Evolutionary conservation across 495 filamentous ascomycete genomes (phyloP), one percentile per base, ranked within the genome.

Genomic region (Penicillium turbatum): DNA sequence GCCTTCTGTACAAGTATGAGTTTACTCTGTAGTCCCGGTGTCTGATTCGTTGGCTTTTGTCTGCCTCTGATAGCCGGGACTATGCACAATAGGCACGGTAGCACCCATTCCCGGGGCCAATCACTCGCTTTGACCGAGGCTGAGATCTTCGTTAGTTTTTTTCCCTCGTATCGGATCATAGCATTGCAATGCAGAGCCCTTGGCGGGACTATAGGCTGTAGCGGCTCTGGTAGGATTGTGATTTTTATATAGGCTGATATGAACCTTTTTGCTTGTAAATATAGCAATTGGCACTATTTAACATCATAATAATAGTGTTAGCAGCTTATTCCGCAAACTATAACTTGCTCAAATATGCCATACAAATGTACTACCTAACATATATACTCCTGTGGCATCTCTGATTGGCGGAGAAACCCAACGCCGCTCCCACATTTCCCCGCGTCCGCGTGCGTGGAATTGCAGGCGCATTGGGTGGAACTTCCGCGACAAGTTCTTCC

Each of bases 401-500:
- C 15, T 70, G 57, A 74, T 74, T 74, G 71, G 71, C 66, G 71
- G 71, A 74, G 61, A 63, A 74, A 71, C 54, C 31, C 45, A 53
- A 50, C 49, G 44, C 64, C 61, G 63, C 58, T 53, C 36, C 52
- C 42, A 31, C 16, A 44, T 54, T 58, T 50, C 64, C 57, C 61
- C 64, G 61, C 61, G 57, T 55, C 44, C 43, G 40, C 41, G 53
- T 51, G 53, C 44, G 57, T 60, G 47, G 43, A 51, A 44, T 44
- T 37, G 16, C 15, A 16, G 5, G 41, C 38, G 36, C 53, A 48
- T 54, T 46, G 40, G 41, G 41, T 30, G 41, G 39, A 41, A 53
- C 27, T n/a, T 24, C 13, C 16, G 6, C 44, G 8, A n/a, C 16
- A 11, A 54, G 49, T 60, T 56, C 41, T 57, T 55, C 48, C 37